Conservation (phyloP, 768 basidiomycete genomes). For the Fomitopsis pulvina region DNA sequence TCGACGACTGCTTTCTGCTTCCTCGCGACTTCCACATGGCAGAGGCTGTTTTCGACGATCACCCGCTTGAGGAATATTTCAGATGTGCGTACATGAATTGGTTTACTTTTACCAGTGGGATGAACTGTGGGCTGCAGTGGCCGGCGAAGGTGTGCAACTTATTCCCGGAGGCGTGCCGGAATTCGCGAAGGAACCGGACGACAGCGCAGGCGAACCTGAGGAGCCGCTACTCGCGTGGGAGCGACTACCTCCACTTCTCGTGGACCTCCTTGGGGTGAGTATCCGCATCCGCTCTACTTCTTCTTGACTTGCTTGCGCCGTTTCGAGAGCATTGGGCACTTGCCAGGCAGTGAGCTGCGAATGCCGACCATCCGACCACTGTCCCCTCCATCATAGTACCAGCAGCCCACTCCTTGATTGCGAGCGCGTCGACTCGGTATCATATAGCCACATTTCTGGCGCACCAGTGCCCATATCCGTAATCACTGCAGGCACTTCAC, state of each 20-base stretch:
- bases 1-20: not conserved
- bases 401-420: too few species aligned
- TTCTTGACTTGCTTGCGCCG: not conserved
- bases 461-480: too few species aligned
- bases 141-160: slow-evolving; percentile 47
- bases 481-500: too few species aligned
- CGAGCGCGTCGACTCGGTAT: too few species aligned
- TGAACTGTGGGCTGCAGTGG: slow-evolving; percentile 33
- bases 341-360: too few species aligned
- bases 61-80: slow-evolving; percentile 69
- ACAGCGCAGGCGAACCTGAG: slow-evolving; percentile 12
- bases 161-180: slow-evolving; percentile 51
- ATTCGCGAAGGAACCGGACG: slow-evolving; percentile 29
- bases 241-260: slow-evolving; percentile 10
- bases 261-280: slow-evolving; percentile 14
- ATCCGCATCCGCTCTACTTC: not conserved
- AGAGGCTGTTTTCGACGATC: slow-evolving; percentile 70
- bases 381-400: too few species aligned
- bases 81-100: slow-evolving; percentile 37
- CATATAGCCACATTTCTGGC: too few species aligned
- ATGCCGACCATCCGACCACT: too few species aligned
- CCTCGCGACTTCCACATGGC: slow-evolving; percentile 50
- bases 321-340: too few species aligned
- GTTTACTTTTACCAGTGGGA: slow-evolving; percentile 1
- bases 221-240: not conserved